Evolutionary conservation across 306 rosid species (phyloP).

Genomic region (Begonia peltatifolia): DNA sequence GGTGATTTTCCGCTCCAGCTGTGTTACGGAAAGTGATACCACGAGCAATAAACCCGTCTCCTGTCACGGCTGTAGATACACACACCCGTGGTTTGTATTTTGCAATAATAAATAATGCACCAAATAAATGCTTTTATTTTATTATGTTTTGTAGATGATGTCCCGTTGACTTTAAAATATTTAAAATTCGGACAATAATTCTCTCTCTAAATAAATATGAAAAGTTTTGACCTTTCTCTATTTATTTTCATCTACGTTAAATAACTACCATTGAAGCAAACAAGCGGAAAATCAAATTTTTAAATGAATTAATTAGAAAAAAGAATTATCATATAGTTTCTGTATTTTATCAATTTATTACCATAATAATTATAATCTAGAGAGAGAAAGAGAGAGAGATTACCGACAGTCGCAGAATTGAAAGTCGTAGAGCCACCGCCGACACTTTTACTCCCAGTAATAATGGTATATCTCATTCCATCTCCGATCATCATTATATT

Average conservation of each 20-base stretch:
- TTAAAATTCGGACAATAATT: background rate
- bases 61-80: background rate
- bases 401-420: constrained; percentile 14
- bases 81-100: too few relatives aligned
- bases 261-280: background rate
- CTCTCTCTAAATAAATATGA: too few relatives aligned
- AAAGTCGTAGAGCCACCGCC: constrained; percentile 11
- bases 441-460: constrained; percentile 12
- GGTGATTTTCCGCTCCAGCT: constrained; percentile 7
- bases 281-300: background rate
- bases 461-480: constrained; percentile 10
- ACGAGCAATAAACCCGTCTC: constrained; percentile 11
- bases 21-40: constrained; percentile 11
- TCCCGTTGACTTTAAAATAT: background rate
- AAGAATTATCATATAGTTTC: background rate
- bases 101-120: too few relatives aligned
- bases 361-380: background rate
- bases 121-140: background rate
- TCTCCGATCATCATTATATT: constrained; percentile 7
- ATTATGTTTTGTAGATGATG: background rate
- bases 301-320: too few relatives aligned
- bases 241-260: too few relatives aligned
- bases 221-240: background rate
- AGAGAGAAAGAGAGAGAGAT: background rate
- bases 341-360: background rate